Percentiles rank a stretch among this genome's conserved stretches.
phyloP scores from a whole-genome alignment of 2,329 filamentous ascomycete genomes.

The Bisporella sp. region DNA sequence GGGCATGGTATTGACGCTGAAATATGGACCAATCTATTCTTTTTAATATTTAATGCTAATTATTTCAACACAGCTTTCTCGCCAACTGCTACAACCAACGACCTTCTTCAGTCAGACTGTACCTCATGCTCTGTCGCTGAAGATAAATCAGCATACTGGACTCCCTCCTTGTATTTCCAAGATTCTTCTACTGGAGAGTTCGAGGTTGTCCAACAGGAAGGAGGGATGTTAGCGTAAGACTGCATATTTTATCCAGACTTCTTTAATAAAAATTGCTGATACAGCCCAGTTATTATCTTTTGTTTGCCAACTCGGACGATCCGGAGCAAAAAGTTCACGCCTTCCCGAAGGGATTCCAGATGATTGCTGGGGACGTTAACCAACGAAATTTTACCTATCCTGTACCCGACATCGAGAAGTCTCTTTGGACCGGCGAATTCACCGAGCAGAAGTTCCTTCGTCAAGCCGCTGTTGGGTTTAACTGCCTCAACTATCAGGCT shows the following conservation, averaged over 20 bases:
- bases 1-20: too few species aligned
- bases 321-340: constrained; percentile 51
- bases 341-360: constrained; percentile 72
- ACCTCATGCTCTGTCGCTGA: constrained; percentile 56
- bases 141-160: constrained; percentile 65
- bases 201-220: constrained; percentile 65
- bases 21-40: not conserved
- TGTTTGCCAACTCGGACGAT: constrained; percentile 48
- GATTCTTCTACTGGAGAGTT: constrained; percentile 31
- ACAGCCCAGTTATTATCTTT: constrained; percentile 69
- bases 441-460: constrained; percentile 55
- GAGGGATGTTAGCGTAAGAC: constrained; percentile 79
- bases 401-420: constrained; percentile 61
- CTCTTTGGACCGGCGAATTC: constrained; percentile 56
- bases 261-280: constrained; percentile 11
- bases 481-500: constrained; percentile 77
- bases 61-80: too few species aligned
- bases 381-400: constrained; percentile 63
- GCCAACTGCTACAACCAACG: constrained; percentile 41
- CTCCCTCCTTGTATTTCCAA: constrained; percentile 47
- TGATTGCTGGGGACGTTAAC: constrained; percentile 69
- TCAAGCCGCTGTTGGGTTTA: constrained; percentile 87
- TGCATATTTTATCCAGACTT: not conserved
- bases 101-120: constrained; percentile 54
- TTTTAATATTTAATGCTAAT: not conserved